Evolutionary conservation across 805 yeast genomes (phyloP).

Genomic region (Peterozyma toletana): DNA sequence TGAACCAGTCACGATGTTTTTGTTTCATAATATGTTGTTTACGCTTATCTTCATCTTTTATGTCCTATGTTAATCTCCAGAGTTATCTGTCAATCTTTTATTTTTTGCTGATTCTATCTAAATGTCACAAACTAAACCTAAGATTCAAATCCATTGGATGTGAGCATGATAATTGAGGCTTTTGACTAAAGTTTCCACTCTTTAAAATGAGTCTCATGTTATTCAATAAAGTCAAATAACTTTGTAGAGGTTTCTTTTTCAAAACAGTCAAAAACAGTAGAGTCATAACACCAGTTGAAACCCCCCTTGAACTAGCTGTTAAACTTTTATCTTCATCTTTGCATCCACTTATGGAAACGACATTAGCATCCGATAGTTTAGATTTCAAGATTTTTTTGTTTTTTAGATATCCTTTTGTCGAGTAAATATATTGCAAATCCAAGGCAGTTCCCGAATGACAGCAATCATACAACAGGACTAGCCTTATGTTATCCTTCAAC

Average conservation of each 20-base stretch:
- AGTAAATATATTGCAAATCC: conserved; percentile 73
- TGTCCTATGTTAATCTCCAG: too few species aligned
- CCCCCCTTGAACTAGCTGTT: conserved; percentile 59
- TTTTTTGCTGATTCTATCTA: too few species aligned
- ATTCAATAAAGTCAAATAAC: conserved; percentile 62
- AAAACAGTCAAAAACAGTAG: conserved; percentile 60
- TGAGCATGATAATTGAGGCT: conserved; percentile 74
- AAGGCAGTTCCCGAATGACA: conserved; percentile 83
- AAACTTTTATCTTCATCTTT: conserved; percentile 70
- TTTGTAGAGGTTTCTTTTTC: conserved; percentile 52
- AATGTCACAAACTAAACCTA: conserved; percentile 25
- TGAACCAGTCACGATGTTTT: too few species aligned
- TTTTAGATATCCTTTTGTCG: conserved; percentile 67
- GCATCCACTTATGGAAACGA: conserved; percentile 65
- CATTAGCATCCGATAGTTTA: conserved; percentile 65
- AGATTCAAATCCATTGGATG: conserved; percentile 67
- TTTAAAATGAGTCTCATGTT: conserved; percentile 55
- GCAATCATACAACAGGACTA: conserved; percentile 77
- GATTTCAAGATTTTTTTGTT: conserved; percentile 65
- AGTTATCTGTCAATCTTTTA: too few species aligned
- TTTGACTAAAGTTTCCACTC: conserved; percentile 63
- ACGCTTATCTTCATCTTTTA: too few species aligned
- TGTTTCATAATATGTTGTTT: too few species aligned
- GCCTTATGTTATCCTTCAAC: conserved; percentile 63
- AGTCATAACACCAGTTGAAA: conserved; percentile 72